These are phyloP conservation scores for Fusarium buharicum DNA, from an alignment of 2,329 filamentous ascomycete species.

Conservation along the genomic window DNA sequence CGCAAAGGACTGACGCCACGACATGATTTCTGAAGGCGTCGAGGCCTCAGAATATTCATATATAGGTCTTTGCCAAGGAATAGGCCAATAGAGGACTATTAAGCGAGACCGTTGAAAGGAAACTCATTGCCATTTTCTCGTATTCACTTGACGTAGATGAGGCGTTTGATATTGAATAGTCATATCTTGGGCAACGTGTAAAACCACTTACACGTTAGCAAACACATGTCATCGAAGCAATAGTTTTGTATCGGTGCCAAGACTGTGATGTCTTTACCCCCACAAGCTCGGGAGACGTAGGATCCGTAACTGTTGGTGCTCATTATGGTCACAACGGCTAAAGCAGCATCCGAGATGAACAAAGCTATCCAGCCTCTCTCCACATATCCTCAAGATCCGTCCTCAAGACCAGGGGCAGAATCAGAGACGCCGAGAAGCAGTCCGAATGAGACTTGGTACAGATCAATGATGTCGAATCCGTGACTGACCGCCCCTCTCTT, in stretches of 20 bases:
- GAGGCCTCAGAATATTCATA: not conserved
- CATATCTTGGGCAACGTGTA: constrained; percentile 2
- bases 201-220: not conserved
- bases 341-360: not conserved
- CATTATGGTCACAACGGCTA: not conserved
- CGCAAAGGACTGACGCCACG: constrained; percentile 24
- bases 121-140: not conserved
- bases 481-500: not conserved
- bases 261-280: not conserved
- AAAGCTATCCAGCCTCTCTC: not conserved
- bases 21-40: not conserved
- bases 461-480: not conserved
- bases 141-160: constrained; percentile 10
- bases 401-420: not conserved
- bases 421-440: constrained; percentile 1
- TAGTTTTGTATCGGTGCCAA: not conserved
- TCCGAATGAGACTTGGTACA: not conserved
- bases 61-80: not conserved
- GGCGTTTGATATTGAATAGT: constrained; percentile 3
- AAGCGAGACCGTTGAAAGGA: constrained; percentile 8
- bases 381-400: not conserved
- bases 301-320: not conserved
- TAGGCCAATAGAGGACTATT: not conserved
- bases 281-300: not conserved
- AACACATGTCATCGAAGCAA: not conserved